Evolutionary conservation across 2,329 filamentous ascomycete species (phyloP), one percentile per base, ranked within the genome.

Genomic region (Aspergillus fumigatiaffinis): DNA sequence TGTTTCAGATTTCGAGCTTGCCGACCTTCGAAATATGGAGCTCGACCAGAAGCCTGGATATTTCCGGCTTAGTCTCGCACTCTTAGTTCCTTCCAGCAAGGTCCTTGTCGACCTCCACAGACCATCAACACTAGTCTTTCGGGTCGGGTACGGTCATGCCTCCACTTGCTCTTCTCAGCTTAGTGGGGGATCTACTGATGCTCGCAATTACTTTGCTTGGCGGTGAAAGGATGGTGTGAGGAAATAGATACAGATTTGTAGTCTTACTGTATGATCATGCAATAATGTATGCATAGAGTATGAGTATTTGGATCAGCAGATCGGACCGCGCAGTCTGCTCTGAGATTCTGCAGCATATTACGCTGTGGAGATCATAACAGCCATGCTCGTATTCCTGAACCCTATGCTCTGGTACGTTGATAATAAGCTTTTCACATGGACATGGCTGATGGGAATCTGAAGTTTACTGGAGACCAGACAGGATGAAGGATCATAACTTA

Each of bases 1-100:
- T 61, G 60, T 64, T 65, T 65, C 62, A 64, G 62, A 60, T 61
- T 53, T 55, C 23, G 49, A 59, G 54, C 51, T 58, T 57, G 21
- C 41, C 28, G 14, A 50, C 54, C 28, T 50, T 52, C 29, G 26
- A 14, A 14, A 52, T 50, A 28, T 12, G 42, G 42, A 20, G 44
- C 23, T 47, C 12, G 21, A 47, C 44, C 44, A 14, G 7, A 3
- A 5, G 44, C 23, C 10, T 47, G 21, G 44, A 10, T 47, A 12
- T 7, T 23, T 47, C n/a, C 41, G 41, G 21, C 41, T 10, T 38
- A 38, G 32, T 38, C 14, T 38, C 32, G 32, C 32, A 8, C 32
- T 38, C 32, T 38, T 38, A 38, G 32, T 14, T 17, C 14, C 14
- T 38, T 17, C 32, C 32, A 38, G 32, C 32, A 38, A 38, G 32